Evolutionary conservation across 2,329 filamentous ascomycete genomes (phyloP).

Genomic region (Alternaria ethzedia): DNA sequence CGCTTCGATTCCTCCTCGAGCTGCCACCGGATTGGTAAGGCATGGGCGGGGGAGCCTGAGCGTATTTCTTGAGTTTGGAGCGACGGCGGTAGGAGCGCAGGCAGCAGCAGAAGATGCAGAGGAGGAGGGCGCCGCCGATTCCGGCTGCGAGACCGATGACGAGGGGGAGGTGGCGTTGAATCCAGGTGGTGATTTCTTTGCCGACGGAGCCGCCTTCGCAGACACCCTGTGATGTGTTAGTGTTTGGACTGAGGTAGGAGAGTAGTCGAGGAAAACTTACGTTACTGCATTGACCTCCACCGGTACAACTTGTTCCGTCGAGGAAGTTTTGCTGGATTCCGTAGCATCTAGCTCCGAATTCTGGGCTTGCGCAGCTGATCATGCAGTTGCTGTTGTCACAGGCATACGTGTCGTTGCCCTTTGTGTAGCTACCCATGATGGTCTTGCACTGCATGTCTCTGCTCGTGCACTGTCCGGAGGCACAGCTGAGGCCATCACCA

Average conservation of each 20-base stretch:
- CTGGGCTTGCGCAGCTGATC: constrained; percentile 75
- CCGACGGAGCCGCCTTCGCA: constrained; percentile 75
- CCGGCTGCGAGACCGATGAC: constrained; percentile 80
- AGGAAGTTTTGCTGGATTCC: constrained; percentile 88
- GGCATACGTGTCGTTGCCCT: constrained; percentile 77
- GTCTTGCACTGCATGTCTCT: constrained; percentile 87
- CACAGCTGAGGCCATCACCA: constrained; percentile 75
- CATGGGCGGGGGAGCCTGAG: constrained; percentile 19
- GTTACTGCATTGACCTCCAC: constrained; percentile 78
- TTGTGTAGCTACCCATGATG: constrained; percentile 76
- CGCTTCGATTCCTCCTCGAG: background rate
- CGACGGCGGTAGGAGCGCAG: constrained; percentile 57
- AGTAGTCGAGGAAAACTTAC: constrained; percentile 49
- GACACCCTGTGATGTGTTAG: constrained; percentile 59
- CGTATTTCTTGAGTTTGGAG: constrained; percentile 23
- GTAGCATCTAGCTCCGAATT: constrained; percentile 72
- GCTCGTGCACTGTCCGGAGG: constrained; percentile 93
- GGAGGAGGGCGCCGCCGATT: constrained; percentile 70
- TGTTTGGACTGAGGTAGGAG: background rate
- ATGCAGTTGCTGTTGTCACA: constrained; percentile 77
- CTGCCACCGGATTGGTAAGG: constrained; percentile 2
- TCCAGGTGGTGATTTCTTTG: constrained; percentile 76
- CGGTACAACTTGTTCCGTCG: constrained; percentile 85
- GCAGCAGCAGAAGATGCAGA: constrained; percentile 73
- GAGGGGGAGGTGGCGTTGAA: constrained; percentile 76